Conservation (phyloP, 768 basidiomycete genomes). For the Suillus tomentosus region DNA sequence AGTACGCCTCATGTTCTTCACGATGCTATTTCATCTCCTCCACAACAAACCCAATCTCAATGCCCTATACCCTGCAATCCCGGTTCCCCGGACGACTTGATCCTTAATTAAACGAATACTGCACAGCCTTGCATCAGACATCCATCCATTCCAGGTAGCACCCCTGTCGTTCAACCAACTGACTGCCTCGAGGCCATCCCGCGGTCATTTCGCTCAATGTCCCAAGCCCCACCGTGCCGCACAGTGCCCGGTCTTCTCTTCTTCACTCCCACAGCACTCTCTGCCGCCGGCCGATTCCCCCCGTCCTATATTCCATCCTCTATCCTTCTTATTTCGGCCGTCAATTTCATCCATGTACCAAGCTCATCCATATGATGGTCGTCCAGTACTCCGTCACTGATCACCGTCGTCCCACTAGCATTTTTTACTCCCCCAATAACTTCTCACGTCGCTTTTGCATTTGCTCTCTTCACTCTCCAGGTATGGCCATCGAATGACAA, state of each 20-base stretch:
- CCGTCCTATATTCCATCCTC: background rate
- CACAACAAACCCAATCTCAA: conserved; percentile 8
- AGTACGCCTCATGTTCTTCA: conserved; percentile 2
- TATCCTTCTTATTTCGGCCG: background rate
- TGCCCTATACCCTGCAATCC: background rate
- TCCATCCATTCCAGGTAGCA: background rate
- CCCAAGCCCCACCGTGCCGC: conserved; percentile 8
- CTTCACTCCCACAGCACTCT: background rate
- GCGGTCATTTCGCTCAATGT: conserved; percentile 5
- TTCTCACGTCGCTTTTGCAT: background rate
- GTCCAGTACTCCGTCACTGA: background rate
- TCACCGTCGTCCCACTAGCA: conserved; percentile 5
- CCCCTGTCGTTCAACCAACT: conserved; percentile 1
- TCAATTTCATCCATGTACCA: background rate
- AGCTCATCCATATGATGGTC: background rate
- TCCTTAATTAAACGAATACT: conserved; percentile 3
- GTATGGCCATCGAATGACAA: background rate
- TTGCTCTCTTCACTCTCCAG: background rate
- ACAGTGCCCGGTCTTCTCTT: conserved; percentile 4
- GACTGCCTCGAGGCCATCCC: conserved; percentile 8
- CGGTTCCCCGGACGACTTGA: conserved; percentile 9
- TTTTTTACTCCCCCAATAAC: background rate
- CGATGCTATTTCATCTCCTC: conserved; percentile 5
- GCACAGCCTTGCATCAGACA: conserved; percentile 3
- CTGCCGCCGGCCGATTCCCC: background rate